Evolutionary conservation across 2,329 filamentous ascomycete species (phyloP).

Genomic region (Cordyceps pruinosa): DNA sequence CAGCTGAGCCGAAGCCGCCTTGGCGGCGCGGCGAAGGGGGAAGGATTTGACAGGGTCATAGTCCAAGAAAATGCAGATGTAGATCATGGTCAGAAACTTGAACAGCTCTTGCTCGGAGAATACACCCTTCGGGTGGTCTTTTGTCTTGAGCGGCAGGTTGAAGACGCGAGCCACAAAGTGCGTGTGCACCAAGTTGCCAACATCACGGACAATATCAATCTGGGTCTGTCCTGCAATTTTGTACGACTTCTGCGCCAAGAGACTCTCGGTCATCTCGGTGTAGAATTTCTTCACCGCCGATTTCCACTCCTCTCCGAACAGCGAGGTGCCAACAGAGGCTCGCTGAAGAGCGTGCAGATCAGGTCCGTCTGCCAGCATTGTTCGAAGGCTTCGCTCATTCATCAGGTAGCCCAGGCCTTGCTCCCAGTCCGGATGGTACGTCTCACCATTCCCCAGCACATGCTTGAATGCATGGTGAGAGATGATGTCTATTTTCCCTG

Average conservation of each 20-base stretch:
- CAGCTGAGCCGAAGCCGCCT: constrained; percentile 51
- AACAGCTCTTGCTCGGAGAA: constrained; percentile 51
- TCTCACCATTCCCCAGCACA: constrained; percentile 52
- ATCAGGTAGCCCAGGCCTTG: constrained; percentile 57
- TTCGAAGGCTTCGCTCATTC: constrained; percentile 44
- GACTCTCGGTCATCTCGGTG: constrained; percentile 49
- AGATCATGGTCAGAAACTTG: constrained; percentile 58
- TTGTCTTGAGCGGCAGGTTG: constrained; percentile 60
- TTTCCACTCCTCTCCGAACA: constrained; percentile 58
- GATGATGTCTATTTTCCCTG: constrained; percentile 47
- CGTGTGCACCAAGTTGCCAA: constrained; percentile 60
- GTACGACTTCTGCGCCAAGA: constrained; percentile 60
- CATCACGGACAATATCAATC: constrained; percentile 64
- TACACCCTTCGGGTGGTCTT: constrained; percentile 51
- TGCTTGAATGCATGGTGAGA: constrained; percentile 56
- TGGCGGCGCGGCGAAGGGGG: constrained; percentile 51
- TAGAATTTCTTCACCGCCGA: constrained; percentile 61
- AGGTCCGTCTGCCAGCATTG: constrained; percentile 49
- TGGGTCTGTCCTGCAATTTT: constrained; percentile 48
- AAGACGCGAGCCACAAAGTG: constrained; percentile 58
- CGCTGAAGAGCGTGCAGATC: constrained; percentile 42
- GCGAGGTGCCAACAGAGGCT: constrained; percentile 46
- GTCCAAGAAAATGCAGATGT: constrained; percentile 58
- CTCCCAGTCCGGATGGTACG: constrained; percentile 61
- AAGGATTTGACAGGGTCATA: constrained; percentile 61